A percentile compares a stretch with the other conserved stretches of the same genome.
Conservation (phyloP, 164 flowering plant species). For the Kingdonia uniflora region DNA sequence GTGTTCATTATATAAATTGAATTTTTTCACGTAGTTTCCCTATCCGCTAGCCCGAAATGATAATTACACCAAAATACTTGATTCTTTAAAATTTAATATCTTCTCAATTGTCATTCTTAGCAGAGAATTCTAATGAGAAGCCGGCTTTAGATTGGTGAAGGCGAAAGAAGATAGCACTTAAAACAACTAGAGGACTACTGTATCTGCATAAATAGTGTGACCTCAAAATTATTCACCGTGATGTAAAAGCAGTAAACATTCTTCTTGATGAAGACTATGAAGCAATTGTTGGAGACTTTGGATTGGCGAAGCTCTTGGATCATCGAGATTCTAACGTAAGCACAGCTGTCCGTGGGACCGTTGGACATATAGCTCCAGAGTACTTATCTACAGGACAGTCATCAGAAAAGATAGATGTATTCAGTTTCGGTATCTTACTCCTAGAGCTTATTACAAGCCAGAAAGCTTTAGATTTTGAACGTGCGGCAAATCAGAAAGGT, state of each 20-base stretch:
- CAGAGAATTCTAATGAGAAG: constrained; percentile 47
- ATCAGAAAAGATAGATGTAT: constrained; percentile 80
- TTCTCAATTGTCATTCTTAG: background rate
- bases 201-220: constrained; percentile 85
- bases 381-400: constrained; percentile 83
- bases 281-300: constrained; percentile 89
- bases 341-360: constrained; percentile 85
- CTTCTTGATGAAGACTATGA: constrained; percentile 78
- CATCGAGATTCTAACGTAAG: constrained; percentile 81
- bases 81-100: no score
- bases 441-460: constrained; percentile 80
- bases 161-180: constrained; percentile 62
- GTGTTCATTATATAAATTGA: background rate
- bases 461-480: constrained; percentile 73
- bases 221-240: constrained; percentile 83
- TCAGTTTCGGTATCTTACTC: constrained; percentile 77
- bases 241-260: constrained; percentile 86
- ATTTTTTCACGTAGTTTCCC: background rate
- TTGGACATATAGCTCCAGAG: constrained; percentile 92
- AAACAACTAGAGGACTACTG: constrained; percentile 72
- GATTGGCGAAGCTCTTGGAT: constrained; percentile 83
- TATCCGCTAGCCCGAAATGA: background rate
- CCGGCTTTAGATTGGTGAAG: constrained; percentile 76
- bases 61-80: no score
- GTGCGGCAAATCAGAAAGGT: constrained; percentile 49